A percentile compares a stretch with the other conserved stretches of the same genome.
Conservation (phyloP, 1,139 yeast species). For the Blastobotrys serpentis region DNA sequence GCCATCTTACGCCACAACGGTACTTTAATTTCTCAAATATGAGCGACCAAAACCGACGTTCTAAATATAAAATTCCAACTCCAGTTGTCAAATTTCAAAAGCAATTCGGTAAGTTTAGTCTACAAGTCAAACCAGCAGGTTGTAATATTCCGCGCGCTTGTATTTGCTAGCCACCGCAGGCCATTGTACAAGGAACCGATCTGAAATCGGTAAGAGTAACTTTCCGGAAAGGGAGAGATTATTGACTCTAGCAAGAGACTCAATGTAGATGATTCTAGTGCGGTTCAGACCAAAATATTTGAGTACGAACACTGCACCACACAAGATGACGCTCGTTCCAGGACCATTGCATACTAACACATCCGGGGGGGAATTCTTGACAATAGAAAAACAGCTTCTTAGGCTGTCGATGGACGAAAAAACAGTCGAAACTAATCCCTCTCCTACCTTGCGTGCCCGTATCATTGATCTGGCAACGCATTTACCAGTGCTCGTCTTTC, state of each 20-base stretch:
- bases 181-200: slow-evolving; percentile 91
- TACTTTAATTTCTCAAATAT: too few relatives aligned
- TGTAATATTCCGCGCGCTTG: slow-evolving; percentile 71
- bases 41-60: too few relatives aligned
- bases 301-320: slow-evolving; percentile 57
- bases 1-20: too few relatives aligned
- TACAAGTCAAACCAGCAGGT: slow-evolving; percentile 59
- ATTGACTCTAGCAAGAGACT: slow-evolving; percentile 83
- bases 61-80: too few relatives aligned
- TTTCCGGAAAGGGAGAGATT: slow-evolving; percentile 74
- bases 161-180: slow-evolving; percentile 54
- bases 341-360: slow-evolving; percentile 84
- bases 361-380: slow-evolving; percentile 31
- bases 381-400: slow-evolving; percentile 32
- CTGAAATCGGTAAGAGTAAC: slow-evolving; percentile 64
- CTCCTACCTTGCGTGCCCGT: slow-evolving; percentile 80
- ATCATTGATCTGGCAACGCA: slow-evolving; percentile 45
- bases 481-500: slow-evolving; percentile 10
- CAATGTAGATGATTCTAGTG: slow-evolving; percentile 73
- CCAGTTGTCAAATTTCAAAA: too few relatives aligned
- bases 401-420: slow-evolving; percentile 47
- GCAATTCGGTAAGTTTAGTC: too few relatives aligned
- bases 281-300: slow-evolving; percentile 52
- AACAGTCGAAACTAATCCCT: slow-evolving; percentile 53
- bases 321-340: slow-evolving; percentile 82